Evolutionary conservation across 2,329 filamentous ascomycete genomes (phyloP), one percentile per base, ranked within the genome.

Genomic region (Paraphoma sp.): DNA sequence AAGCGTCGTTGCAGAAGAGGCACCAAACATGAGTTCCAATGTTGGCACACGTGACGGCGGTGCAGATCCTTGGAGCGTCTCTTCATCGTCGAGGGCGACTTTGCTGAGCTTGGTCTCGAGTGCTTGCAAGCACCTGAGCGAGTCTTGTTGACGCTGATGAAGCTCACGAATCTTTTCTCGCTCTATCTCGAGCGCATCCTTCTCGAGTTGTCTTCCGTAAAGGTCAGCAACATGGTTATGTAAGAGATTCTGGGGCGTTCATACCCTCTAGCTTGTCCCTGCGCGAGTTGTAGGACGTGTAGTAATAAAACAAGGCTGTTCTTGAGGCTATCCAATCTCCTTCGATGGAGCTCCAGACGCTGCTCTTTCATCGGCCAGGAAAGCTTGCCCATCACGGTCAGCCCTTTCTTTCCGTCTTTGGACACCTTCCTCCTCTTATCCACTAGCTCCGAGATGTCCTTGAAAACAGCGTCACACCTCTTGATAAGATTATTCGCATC

Each of bases 251-350:
- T 6, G n/a, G 3, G 14, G 10, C 8, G 14, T 17, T 16, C 23
- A 30, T 52, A 62, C 57, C 68, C 68, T 48, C 54, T 64, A 12
- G 61, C 60, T 43, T 70, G 60, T 4, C 45, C 60, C 45, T 68
- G 66, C 4, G 70, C 70, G 23, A 72, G 45, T 16, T 67, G 64
- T 9, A 74, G 44, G 6, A 74, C 69, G 46, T 71, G 56, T 16
- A 74, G 52, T 11, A 74, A 43, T 16, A 74, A 45, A 23, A 64
- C 50, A 12, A 73, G 59, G 33, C 65, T 71, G 28, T 63, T 67
- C 47, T 73, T 71, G 38, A 72, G 41, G 46, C 63, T 70, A 33
- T 72, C 70, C 12, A 74, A 52, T 18, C 67, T 60, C 29, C 59
- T 54, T 14, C 59, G 54, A 28, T 69, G 51, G 6, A 73, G 48